phyloP scores from a whole-genome alignment of 139 green algal genomes.

The Axilococcus clingmanii region DNA sequence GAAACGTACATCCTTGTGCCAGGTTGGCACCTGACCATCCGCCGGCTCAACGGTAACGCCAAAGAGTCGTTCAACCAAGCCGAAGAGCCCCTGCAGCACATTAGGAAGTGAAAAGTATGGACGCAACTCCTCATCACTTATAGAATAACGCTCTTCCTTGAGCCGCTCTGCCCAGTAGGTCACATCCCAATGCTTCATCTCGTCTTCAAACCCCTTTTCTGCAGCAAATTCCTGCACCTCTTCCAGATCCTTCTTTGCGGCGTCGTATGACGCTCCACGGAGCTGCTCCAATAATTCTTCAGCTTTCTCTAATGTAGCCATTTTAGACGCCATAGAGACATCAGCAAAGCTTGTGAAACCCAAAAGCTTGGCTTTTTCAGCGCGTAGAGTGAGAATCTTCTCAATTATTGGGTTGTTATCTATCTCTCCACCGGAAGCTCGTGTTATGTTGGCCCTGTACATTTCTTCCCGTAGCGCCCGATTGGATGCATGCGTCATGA shows the following conservation, averaged over 20 bases:
- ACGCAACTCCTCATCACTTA: constrained; percentile 88
- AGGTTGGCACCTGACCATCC: constrained; percentile 75
- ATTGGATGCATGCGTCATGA: constrained; percentile 83
- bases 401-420: constrained; percentile 92
- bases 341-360: constrained; percentile 79
- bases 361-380: constrained; percentile 84
- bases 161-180: constrained; percentile 67
- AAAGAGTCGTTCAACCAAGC: constrained; percentile 79
- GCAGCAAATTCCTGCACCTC: constrained; percentile 50
- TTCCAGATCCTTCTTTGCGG: constrained; percentile 61
- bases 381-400: constrained; percentile 60
- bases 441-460: constrained; percentile 83
- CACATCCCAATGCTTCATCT: constrained; percentile 73
- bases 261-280: constrained; percentile 46
- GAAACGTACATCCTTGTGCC: constrained; percentile 87
- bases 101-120: constrained; percentile 89
- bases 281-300: constrained; percentile 88
- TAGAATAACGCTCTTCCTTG: constrained; percentile 61
- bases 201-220: constrained; percentile 35
- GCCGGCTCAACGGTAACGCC: constrained; percentile 70
- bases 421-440: constrained; percentile 56
- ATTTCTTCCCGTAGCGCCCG: constrained; percentile 81
- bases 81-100: constrained; percentile 84
- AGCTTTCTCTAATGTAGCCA: constrained; percentile 67
- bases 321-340: constrained; percentile 77